These are phyloP conservation scores for Friedmanniomyces simplex DNA, from an alignment of 495 filamentous ascomycete species.

Conservation along the genomic window DNA sequence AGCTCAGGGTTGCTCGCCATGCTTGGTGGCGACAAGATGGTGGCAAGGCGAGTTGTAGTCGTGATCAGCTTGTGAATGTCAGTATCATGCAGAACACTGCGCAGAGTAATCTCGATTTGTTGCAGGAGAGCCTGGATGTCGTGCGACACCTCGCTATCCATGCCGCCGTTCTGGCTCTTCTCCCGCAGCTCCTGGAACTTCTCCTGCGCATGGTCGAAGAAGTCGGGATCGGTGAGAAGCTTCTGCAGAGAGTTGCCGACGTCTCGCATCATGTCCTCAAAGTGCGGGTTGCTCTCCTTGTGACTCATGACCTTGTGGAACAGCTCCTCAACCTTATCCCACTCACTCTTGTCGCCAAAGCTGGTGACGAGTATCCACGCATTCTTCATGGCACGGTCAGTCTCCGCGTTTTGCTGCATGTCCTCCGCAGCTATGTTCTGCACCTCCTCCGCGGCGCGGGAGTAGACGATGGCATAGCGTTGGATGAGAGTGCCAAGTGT, in stretches of 20 bases:
- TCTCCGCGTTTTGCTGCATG: slow-evolving; percentile 57
- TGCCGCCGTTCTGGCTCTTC: slow-evolving; percentile 52
- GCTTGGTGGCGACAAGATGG: slow-evolving; percentile 52
- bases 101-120: slow-evolving; percentile 57
- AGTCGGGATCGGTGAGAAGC: slow-evolving; percentile 76
- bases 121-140: slow-evolving; percentile 64
- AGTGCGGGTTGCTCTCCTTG: slow-evolving; percentile 66
- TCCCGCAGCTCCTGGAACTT: slow-evolving; percentile 62
- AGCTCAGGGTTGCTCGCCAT: slow-evolving; percentile 54
- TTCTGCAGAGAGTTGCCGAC: slow-evolving; percentile 63
- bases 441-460: slow-evolving; percentile 55
- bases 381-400: slow-evolving; percentile 63
- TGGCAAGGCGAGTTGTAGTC: slow-evolving; percentile 53
- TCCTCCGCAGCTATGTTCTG: slow-evolving; percentile 55
- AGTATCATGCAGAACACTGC: slow-evolving; percentile 56
- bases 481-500: slow-evolving; percentile 65
- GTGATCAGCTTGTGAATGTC: slow-evolving; percentile 56
- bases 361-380: slow-evolving; percentile 68
- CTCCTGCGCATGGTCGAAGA: slow-evolving; percentile 60
- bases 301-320: slow-evolving; percentile 63
- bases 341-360: slow-evolving; percentile 64
- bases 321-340: slow-evolving; percentile 58
- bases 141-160: slow-evolving; percentile 53
- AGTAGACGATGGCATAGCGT: slow-evolving; percentile 67
- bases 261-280: slow-evolving; percentile 65